phyloP scores from a whole-genome alignment of 1,139 yeast genomes.

The Geotrichum klebahnii region DNA sequence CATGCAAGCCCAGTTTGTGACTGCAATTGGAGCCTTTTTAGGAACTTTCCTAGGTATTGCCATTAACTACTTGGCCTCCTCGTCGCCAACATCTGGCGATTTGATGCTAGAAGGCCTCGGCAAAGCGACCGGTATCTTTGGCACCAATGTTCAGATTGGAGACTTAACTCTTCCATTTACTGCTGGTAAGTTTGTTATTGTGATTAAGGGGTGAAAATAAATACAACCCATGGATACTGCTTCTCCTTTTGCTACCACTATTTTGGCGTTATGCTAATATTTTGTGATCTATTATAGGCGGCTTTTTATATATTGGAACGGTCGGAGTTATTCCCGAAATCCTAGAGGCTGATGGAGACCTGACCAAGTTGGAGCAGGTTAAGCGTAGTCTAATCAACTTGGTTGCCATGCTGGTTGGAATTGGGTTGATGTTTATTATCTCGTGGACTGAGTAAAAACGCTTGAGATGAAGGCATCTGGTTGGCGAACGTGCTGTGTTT shows the following conservation, averaged over 20 bases:
- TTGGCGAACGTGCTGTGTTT: too few relatives aligned
- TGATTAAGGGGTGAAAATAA: background rate
- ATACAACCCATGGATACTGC: background rate
- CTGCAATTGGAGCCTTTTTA: slow-evolving; percentile 57
- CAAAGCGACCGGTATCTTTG: slow-evolving; percentile 43
- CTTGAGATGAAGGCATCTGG: background rate
- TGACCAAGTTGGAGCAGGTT: slow-evolving; percentile 39
- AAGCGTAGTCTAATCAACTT: slow-evolving; percentile 44
- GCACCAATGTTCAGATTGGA: slow-evolving; percentile 47
- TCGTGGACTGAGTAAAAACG: slow-evolving; percentile 47
- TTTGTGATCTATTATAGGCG: slow-evolving; percentile 29
- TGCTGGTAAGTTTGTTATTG: slow-evolving; percentile 45
- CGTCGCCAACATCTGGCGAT: slow-evolving; percentile 15
- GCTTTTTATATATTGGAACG: slow-evolving; percentile 61
- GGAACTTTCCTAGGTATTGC: slow-evolving; percentile 62
- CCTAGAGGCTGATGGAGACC: slow-evolving; percentile 43
- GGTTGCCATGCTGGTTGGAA: slow-evolving; percentile 46
- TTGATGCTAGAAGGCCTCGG: slow-evolving; percentile 15
- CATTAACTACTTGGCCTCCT: slow-evolving; percentile 42
- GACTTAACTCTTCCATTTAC: slow-evolving; percentile 63
- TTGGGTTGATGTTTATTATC: slow-evolving; percentile 49
- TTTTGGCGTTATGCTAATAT: background rate
- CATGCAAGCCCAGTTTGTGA: slow-evolving; percentile 56
- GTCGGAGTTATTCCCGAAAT: slow-evolving; percentile 64
- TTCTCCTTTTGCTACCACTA: background rate